Evolutionary conservation across 257 asterid genomes (phyloP), one percentile per base, ranked within the genome.

Genomic region (Schizonepeta tenuifolia): DNA sequence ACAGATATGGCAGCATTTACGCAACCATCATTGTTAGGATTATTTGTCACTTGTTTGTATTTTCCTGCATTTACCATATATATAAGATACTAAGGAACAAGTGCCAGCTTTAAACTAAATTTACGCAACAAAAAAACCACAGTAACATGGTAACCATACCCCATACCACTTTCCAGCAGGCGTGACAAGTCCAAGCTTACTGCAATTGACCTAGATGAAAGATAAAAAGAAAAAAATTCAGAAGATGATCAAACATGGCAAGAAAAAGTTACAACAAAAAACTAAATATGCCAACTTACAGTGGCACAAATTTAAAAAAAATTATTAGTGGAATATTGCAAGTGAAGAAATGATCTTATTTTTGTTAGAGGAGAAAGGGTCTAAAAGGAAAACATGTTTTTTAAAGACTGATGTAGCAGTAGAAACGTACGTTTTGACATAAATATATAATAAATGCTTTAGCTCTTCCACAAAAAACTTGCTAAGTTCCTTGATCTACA

Each of bases 121-220:
- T 20, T 10, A 43, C 5, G 24, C 1, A 10, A 24, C 11, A 38
- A 20, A 33, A 9, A 2, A n/a, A 26, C n/a, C n/a, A n/a, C n/a
- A n/a, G 22, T 33, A 9, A 17, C 28, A 36, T 9, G 31, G 56
- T 1, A 41, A 58, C 47, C 90, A 24, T 85, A 93, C 98, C 98
- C 97, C 97, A 93, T 3, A 93, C 97, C 71, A 93, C 96, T 84
- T 93, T 93, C 98, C 98, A 14, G 94, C 97, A 69, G 98, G 98
- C 28, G 98, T 93, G 21, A 93, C 98, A 28, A 93, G 93, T 71
- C 98, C 98, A 50, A 91, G 96, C 71, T 93, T 97, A 54, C 98
- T 93, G 43, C 85, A 89, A 75, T 93, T 93, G 50, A 93, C 98
- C 98, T 93, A 79, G 62, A 79, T 68, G 63, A 70, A 41, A 71